Conservation (phyloP, 495 filamentous ascomycete species). For the Podospora sp. region DNA sequence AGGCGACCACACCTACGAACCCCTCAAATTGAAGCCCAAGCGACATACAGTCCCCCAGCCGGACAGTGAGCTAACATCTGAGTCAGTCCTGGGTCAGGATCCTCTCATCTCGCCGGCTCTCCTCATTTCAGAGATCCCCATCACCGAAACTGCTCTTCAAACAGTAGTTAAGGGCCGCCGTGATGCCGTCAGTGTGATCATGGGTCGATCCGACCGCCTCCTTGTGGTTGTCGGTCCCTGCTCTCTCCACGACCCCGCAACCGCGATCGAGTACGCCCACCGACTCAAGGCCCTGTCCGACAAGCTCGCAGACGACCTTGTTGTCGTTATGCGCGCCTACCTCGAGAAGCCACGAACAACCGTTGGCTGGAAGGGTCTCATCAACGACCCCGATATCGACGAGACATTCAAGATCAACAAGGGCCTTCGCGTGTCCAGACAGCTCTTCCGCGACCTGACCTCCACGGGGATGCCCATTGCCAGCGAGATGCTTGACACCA, state of each 20-base stretch:
- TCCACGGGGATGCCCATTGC: conserved; percentile 87
- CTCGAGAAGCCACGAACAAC: conserved; percentile 99
- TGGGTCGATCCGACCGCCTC: conserved; percentile 76
- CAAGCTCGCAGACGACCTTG: conserved; percentile 78
- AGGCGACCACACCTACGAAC: background rate
- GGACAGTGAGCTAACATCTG: conserved; percentile 27
- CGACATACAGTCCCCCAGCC: conserved; percentile 21
- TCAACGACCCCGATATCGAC: conserved; percentile 98
- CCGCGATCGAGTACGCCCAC: conserved; percentile 82
- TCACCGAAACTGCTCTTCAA: conserved; percentile 61
- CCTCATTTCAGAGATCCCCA: conserved; percentile 85
- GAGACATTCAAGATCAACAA: conserved; percentile 99
- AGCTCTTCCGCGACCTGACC: conserved; percentile 91
- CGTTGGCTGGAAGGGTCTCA: conserved; percentile 98
- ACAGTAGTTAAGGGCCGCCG: conserved; percentile 81
- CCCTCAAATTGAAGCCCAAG: background rate
- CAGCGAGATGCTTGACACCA: conserved; percentile 96
- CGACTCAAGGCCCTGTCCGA: conserved; percentile 73
- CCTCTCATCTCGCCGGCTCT: conserved; percentile 88
- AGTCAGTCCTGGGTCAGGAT: conserved; percentile 87
- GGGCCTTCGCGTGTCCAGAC: conserved; percentile 82
- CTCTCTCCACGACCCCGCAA: conserved; percentile 92
- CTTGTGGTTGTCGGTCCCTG: conserved; percentile 94
- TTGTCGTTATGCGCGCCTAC: conserved; percentile 97
- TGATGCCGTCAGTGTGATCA: conserved; percentile 82